phyloP scores from a whole-genome alignment of 2,329 filamentous ascomycete genomes.

The Fonsecaea erecta region DNA sequence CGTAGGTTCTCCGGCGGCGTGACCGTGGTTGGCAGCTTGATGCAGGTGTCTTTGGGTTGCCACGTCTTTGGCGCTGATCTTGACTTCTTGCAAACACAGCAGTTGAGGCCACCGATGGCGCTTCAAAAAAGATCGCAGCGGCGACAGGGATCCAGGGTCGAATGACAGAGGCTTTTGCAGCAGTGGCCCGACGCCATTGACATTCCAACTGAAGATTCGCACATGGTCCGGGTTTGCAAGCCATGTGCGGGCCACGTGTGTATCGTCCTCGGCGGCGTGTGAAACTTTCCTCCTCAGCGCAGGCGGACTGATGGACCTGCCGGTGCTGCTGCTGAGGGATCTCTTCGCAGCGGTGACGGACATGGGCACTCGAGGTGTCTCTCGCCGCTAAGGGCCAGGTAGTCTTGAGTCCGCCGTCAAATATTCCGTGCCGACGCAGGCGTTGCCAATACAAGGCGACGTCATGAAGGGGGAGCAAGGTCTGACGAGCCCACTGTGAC shows the following conservation, averaged over 20 bases:
- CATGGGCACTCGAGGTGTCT: background rate
- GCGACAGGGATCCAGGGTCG: slow-evolving; percentile 24
- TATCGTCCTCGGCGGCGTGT: slow-evolving; percentile 1
- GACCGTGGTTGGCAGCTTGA: slow-evolving; percentile 43
- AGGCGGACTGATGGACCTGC: slow-evolving; percentile 26
- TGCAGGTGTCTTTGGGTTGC: slow-evolving; percentile 48
- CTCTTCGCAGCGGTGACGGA: slow-evolving; percentile 22
- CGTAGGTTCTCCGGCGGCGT: slow-evolving; percentile 38
- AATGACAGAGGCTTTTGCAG: slow-evolving; percentile 48
- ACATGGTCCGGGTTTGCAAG: slow-evolving; percentile 14
- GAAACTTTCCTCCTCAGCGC: slow-evolving; percentile 23
- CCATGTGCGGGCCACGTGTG: slow-evolving; percentile 21
- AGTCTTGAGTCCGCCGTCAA: background rate
- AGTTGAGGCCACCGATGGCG: slow-evolving; percentile 52
- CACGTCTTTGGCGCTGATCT: slow-evolving; percentile 49
- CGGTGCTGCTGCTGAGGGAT: slow-evolving; percentile 24
- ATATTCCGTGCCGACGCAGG: background rate
- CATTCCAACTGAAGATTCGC: slow-evolving; percentile 53
- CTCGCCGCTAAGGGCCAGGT: background rate
- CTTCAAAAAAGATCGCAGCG: slow-evolving; percentile 50
- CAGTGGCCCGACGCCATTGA: slow-evolving; percentile 55
- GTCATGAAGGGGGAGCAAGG: background rate
- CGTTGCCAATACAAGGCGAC: background rate
- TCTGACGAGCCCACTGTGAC: background rate
- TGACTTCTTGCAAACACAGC: slow-evolving; percentile 57